Conservation (phyloP, 345 rosid genomes). For the Rhodamnia argentea region DNA sequence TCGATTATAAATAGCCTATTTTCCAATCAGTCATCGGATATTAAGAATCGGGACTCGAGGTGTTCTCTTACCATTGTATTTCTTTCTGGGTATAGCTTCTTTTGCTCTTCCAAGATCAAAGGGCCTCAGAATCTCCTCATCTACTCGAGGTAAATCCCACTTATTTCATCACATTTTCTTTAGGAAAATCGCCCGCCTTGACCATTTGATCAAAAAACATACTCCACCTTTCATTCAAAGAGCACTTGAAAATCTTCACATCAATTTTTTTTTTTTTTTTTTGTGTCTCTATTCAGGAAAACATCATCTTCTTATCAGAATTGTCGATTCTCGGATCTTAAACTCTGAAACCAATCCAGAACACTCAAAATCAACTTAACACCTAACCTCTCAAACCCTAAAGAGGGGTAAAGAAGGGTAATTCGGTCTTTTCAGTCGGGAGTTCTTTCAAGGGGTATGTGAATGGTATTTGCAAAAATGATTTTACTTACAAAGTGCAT, state of each 20-base stretch:
- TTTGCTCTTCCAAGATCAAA: not conserved
- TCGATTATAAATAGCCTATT: not conserved
- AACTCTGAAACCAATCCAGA: not conserved
- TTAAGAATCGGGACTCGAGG: not conserved
- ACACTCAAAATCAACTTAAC: not conserved
- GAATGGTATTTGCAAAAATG: not conserved
- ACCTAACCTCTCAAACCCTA: not conserved
- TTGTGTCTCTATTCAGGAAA: not conserved
- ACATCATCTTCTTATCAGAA: not conserved
- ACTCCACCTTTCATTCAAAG: fast-evolving
- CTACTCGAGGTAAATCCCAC: not conserved
- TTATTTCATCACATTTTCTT: not conserved
- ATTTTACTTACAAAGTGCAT: not conserved
- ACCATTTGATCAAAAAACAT: not conserved
- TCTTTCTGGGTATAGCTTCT: not conserved
- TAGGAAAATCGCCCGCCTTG: not conserved
- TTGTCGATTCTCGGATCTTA: not conserved
- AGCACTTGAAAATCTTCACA: not conserved
- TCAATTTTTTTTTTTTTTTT: no score
- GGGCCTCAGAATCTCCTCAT: not conserved
- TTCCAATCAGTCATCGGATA: not conserved
- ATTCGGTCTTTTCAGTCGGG: not conserved
- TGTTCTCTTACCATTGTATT: not conserved
- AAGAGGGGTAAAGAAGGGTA: not conserved
- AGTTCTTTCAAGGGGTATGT: not conserved